Percentiles rank a stretch among this genome's conserved stretches.
Evolutionary conservation across 2,329 filamentous ascomycete genomes (phyloP).

Genomic region (Fusarium marasasianum): DNA sequence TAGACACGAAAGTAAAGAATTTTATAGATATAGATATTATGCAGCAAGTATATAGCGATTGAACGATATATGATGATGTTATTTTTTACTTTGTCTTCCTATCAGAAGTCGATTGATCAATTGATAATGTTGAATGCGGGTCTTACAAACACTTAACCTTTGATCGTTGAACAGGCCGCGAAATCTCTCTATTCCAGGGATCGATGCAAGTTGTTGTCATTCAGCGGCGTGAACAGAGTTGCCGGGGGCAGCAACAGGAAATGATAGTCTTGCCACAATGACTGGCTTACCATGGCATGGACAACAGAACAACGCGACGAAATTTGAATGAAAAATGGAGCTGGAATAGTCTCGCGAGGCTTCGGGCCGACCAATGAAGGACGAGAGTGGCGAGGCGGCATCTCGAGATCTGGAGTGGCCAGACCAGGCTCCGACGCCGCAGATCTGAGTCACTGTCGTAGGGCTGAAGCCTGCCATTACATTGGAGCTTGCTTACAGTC

Average conservation of each 20-base stretch:
- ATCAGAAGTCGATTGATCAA: too few relatives aligned
- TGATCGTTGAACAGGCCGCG: neutral
- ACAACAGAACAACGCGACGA: accelerated
- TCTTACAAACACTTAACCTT: neutral
- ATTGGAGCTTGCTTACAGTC: neutral
- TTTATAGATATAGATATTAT: neutral
- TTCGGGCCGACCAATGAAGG: neutral
- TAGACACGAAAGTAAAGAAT: neutral
- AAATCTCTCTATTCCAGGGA: neutral
- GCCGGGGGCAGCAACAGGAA: accelerated
- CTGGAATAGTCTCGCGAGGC: neutral
- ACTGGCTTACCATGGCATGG: accelerated
- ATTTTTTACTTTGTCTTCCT: too few relatives aligned
- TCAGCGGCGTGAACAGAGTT: neutral
- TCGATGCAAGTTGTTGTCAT: neutral
- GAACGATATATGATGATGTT: conserved; percentile 4
- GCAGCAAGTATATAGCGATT: conserved; percentile 6
- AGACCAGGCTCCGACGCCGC: neutral
- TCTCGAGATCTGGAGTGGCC: neutral
- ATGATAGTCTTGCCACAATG: too few relatives aligned
- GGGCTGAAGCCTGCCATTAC: neutral
- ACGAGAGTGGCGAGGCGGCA: neutral
- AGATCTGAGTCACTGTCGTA: neutral
- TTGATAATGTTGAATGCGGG: neutral
- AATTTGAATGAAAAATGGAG: neutral